Base-by-base conservation (phyloP, 768 basidiomycete genomes). In the Neoboletus brunneissimus region DNA sequence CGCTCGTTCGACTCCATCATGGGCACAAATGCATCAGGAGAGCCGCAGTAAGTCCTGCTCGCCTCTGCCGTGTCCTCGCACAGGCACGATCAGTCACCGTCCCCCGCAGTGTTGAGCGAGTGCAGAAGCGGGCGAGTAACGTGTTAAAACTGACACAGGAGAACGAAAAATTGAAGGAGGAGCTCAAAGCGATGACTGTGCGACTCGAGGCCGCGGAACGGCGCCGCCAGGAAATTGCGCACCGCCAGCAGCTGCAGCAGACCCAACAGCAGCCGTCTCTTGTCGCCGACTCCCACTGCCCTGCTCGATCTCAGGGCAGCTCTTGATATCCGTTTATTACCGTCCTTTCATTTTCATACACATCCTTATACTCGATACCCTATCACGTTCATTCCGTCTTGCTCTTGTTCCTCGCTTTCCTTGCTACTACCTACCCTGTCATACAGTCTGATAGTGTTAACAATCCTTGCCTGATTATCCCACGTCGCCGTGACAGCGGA, bases 131-230 rank as follows among this genome's bases (percentile, higher is more conserved):
- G 58, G 85, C 83, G 41, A 88, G 86, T 64, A 90, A 87, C 70
- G 87, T 91, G 56, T 69, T 88, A 66, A 89, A 87, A 66, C 77
- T 92, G 35, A 79, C 86, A 22, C 79, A 87, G 74, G 89, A 92
- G 77, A 87, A 91, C 69, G 86, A 88, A 70, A 87, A 85, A 70
- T 75, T 92, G 57, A 85, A 87, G 72, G 85, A 80, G 48, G 84
- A 90, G 72, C 79, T 92, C 65, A 83, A 78, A 66, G 87, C 83
- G 48, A 87, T 91, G 85, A 78, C 81, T 20, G 87, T 87, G 59
- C 74, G 88, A 62, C 75, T 91, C 61, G 87, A 89, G 73, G 85
- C 85, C 15, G 87, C 85, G 20, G 89, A 91, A 72, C 80, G 82
- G 54, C 80, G 79, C 60, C 81, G 84, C 63, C 69, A 62, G 48